Evolutionary conservation across 345 rosid genomes (phyloP).

Genomic region (Psidium friedrichsthalianum): DNA sequence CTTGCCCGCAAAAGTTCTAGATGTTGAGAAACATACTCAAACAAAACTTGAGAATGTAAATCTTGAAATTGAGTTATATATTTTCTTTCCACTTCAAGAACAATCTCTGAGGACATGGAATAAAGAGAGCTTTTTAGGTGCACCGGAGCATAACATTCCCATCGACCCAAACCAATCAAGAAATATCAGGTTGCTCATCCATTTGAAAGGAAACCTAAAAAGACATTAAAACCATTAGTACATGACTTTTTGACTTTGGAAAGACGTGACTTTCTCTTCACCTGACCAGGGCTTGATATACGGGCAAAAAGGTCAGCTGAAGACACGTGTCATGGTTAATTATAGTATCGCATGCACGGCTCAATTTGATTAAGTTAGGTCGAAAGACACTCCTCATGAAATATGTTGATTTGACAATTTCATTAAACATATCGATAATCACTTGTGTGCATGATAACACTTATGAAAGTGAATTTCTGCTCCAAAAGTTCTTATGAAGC

Average conservation of each 20-base stretch:
- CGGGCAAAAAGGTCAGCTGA: background rate
- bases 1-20: background rate
- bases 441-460: no score
- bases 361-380: no score
- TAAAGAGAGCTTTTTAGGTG: background rate
- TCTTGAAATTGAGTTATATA: background rate
- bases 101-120: background rate
- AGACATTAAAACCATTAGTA: background rate
- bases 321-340: background rate
- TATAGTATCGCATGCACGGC: background rate
- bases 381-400: rapidly evolving
- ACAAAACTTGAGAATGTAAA: background rate
- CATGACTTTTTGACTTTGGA: background rate
- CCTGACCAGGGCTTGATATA: no score
- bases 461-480: no score
- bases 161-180: background rate
- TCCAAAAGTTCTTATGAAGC: no score
- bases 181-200: background rate
- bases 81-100: constrained; percentile 31
- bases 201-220: background rate
- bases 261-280: background rate
- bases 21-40: background rate
- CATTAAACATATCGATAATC: no score
- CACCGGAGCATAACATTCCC: background rate
- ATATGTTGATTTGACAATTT: no score